These are phyloP conservation scores for Xerocomus brunneocitrinus DNA, from an alignment of 768 basidiomycete genomes.

Conservation along the genomic window DNA sequence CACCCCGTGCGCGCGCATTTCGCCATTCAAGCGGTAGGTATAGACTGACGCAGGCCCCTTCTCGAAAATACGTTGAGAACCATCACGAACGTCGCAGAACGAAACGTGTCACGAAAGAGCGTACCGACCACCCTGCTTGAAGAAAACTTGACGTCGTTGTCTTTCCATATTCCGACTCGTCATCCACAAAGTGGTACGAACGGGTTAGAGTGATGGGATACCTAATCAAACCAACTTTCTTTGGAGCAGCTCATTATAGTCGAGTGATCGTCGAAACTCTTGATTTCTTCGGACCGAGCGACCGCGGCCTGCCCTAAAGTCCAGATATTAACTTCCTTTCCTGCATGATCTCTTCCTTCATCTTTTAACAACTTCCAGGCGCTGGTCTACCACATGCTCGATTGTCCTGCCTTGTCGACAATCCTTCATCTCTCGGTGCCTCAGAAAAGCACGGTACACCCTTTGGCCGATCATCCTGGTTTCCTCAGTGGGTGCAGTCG, in stretches of 20 bases:
- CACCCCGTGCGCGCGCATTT: neutral
- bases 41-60: too few relatives aligned
- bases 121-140: too few relatives aligned
- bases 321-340: neutral
- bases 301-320: slow-evolving; percentile 39
- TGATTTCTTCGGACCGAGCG: too few relatives aligned
- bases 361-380: slow-evolving; percentile 69
- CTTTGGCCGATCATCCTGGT: slow-evolving; percentile 58
- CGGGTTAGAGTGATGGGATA: too few relatives aligned
- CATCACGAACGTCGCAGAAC: too few relatives aligned
- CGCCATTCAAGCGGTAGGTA: neutral
- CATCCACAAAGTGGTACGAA: too few relatives aligned
- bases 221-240: too few relatives aligned
- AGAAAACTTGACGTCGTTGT: too few relatives aligned
- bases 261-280: too few relatives aligned
- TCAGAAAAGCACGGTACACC: slow-evolving; percentile 51
- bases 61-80: too few relatives aligned
- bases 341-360: slow-evolving; percentile 23
- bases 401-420: slow-evolving; percentile 36
- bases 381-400: slow-evolving; percentile 53
- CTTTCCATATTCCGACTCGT: slow-evolving; percentile 9
- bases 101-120: too few relatives aligned
- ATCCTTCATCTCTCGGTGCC: slow-evolving; percentile 51
- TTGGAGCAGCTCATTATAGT: too few relatives aligned
- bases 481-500: slow-evolving; percentile 40